phyloP scores from a whole-genome alignment of 331 rosid genomes.

The Pyrus hybrid region DNA sequence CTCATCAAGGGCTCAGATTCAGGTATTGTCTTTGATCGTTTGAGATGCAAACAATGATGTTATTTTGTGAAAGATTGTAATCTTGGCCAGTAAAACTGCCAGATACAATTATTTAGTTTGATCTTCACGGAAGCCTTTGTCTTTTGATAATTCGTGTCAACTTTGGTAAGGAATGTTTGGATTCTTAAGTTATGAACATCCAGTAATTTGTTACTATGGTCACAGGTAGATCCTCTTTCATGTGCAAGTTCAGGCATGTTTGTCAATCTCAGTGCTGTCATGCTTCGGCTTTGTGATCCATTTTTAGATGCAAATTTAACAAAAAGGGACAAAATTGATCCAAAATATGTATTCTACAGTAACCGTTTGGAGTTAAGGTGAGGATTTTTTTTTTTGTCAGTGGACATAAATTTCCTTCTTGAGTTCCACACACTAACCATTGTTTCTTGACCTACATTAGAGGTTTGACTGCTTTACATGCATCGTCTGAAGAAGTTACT shows the following conservation, averaged over 20 bases:
- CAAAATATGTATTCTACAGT: constrained; percentile 70
- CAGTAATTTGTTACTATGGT: background rate
- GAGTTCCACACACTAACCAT: constrained; percentile 22
- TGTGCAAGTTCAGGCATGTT: constrained; percentile 99
- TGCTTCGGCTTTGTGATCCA: constrained; percentile 95
- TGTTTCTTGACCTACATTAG: constrained; percentile 39
- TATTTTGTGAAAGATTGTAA: background rate
- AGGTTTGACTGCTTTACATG: constrained; percentile 95
- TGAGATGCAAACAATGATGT: background rate
- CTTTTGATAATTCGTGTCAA: background rate
- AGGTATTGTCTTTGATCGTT: constrained; percentile 33
- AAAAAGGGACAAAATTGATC: constrained; percentile 85
- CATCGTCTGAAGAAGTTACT: constrained; percentile 88
- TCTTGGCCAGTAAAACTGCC: background rate
- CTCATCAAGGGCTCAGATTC: constrained; percentile 92
- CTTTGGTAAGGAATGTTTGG: background rate
- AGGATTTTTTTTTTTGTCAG: constrained; percentile 14
- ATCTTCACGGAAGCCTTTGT: background rate
- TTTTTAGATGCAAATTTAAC: constrained; percentile 80
- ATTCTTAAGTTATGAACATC: background rate
- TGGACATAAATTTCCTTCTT: constrained; percentile 1
- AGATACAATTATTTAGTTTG: background rate
- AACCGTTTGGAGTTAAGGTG: constrained; percentile 84
- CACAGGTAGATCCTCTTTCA: constrained; percentile 81
- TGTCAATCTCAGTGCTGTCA: constrained; percentile 92